Conservation (phyloP, 2,329 filamentous ascomycete species). For the Ascochyta pisi region DNA sequence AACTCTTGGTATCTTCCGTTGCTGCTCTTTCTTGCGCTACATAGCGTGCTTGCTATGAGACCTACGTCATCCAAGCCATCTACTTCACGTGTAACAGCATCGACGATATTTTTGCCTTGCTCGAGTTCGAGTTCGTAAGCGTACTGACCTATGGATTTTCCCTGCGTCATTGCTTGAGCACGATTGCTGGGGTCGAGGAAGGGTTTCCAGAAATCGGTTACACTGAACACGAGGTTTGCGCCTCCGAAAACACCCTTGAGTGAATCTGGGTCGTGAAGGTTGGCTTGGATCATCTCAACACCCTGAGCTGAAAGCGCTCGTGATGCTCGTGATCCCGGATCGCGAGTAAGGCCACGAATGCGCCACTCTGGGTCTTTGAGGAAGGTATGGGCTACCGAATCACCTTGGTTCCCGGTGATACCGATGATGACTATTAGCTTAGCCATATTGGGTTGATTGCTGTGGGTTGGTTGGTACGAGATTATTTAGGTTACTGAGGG, state of each 20-base stretch:
- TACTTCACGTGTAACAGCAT: constrained; percentile 31
- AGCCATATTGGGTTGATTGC: constrained; percentile 10
- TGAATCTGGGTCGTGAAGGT: constrained; percentile 42
- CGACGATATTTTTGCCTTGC: constrained; percentile 38
- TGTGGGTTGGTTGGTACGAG: too few relatives aligned
- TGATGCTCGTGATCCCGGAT: constrained; percentile 21
- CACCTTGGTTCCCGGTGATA: constrained; percentile 38
- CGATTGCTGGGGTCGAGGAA: constrained; percentile 24
- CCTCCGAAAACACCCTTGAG: constrained; percentile 47
- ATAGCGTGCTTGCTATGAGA: constrained; percentile 30
- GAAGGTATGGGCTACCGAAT: constrained; percentile 38
- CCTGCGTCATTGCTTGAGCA: constrained; percentile 22
- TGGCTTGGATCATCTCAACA: constrained; percentile 48
- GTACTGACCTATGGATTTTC: constrained; percentile 26
- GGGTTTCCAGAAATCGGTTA: constrained; percentile 45
- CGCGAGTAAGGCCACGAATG: constrained; percentile 58
- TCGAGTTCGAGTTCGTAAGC: constrained; percentile 35
- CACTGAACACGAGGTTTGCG: constrained; percentile 50
- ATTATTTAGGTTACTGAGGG: too few relatives aligned
- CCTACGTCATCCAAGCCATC: constrained; percentile 29
- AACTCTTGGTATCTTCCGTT: constrained; percentile 30
- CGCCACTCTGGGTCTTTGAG: constrained; percentile 57
- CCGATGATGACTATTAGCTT: constrained; percentile 39
- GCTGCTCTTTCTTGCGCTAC: constrained; percentile 31
- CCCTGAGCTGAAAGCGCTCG: constrained; percentile 38